Base-by-base conservation (phyloP, 495 filamentous ascomycete genomes). In the Penicillium longicatenatum region DNA sequence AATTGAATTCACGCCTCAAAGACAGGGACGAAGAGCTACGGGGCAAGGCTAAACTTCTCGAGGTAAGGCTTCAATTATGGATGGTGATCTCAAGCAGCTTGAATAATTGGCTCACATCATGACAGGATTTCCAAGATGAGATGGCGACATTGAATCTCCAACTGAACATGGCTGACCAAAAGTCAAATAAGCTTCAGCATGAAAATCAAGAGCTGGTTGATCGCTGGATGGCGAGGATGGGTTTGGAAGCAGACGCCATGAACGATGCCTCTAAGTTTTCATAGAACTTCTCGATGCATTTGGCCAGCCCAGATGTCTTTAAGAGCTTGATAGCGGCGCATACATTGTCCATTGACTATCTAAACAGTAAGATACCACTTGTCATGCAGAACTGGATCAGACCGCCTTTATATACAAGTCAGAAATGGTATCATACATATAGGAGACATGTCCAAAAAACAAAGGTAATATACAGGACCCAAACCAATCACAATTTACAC, bases 151-250 rank as follows among this genome's bases (percentile, higher is more conserved):
- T 96, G 46, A 91, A 90, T 57, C 82, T 97, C 59, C 89, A 97
- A 71, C 80, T 97, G 4, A 92, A 96, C 65, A 85, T 96, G 79
- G 84, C 87, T 9, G 90, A 93, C 66, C 82, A 92, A 68, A 82
- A 80, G 63, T 78, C 78, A 6, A 80, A 82, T 59, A 86, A 84
- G 64, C 75, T 95, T 54, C 76, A 85, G 67, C 79, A 77, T n/a
- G 93, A 98, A 66, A 97, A 98, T 65, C 82, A 90, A 65, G 89
- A 97, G 46, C 77, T 97, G 35, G 84, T 97, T 51, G 87, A 92
- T 65, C 82, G 93, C 45, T 97, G 90, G 90, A 94, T 98, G 91
- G 83, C 82, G 58, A 80, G 89, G 57, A 91, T 93, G 79, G 87
- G 85, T 6, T 79, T 85, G 70, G 92, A 97, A 75, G 93, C 90